Evolutionary conservation across 2,329 filamentous ascomycete genomes (phyloP), one percentile per base, ranked within the genome.

Genomic region (Cladosporium phlei): DNA sequence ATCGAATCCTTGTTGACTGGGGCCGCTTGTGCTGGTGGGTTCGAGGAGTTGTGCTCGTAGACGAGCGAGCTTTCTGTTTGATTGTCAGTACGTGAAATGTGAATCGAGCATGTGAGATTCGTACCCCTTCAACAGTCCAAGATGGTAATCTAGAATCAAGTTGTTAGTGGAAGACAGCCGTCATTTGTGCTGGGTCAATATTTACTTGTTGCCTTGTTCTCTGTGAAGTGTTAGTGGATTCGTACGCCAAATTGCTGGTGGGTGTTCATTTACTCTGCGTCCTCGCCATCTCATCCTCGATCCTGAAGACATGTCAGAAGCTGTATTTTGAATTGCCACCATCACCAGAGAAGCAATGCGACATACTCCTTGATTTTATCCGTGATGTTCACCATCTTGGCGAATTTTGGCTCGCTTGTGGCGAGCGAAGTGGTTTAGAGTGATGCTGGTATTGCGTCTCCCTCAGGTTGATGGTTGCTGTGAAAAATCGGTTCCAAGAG

Each of bases 331-430:
- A 46, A n/a, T n/a, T n/a, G 9, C 32, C 7, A 10, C 33, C 10
- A 5, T 22, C n/a, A 10, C 32, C n/a, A 30, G 20, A 11, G 17
- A 25, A 16, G n/a, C 35, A 17, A 8, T 10, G 19, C 14, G 16
- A 66, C 83, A 63, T 71, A 95, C 91, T 97, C 93, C 78, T 98
- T 98, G 75, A 98, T 98, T 79, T 95, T 97, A 47, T 98, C 94
- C 56, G 93, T 97, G 58, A 98, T 98, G 75, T 97, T 97, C 70
- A 97, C 93, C 93, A 98, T 98, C 62, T 64, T 72, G 60, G 43
- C 64, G 38, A 37, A 28, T 37, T 30, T 16, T n/a, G 34, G 43
- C 55, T 52, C 54, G 52, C 47, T 34, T n/a, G 8, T 2, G 14
- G 42, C 42, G 42, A 37, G 32, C n/a, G 17, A 33, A 14, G 24